Base-by-base conservation (phyloP, 768 basidiomycete genomes). In the Pleurotus ostreatus region DNA sequence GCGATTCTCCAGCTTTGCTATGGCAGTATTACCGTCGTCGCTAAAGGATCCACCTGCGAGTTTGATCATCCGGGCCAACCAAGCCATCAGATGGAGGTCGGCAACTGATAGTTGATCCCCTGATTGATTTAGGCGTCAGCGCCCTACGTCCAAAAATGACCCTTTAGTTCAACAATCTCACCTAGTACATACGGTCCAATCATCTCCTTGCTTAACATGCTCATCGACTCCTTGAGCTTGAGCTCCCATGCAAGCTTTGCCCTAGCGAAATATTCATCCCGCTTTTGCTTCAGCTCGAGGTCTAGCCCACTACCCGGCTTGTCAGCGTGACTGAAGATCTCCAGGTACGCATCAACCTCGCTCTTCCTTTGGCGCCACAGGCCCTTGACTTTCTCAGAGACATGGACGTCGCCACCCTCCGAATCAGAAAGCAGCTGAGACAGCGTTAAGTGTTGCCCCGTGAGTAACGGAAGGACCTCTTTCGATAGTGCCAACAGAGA, bases 31-130 rank as follows among this genome's bases (percentile, higher is more conserved):
- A 2, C 89, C 84, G 60, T 81, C 77, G 40, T 86, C 81, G 4
- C 59, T 68, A 1, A 62, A 66, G 22, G 66, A 67, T 0, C 81
- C 89, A 1, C 86, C 88, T 1, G 79, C 74, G 16, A 91, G 73
- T 49, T 62, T 66, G 18, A 84, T 79, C 3, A 92, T 61, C 23
- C 83, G 78, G 8, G 81, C 71, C 30, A 94, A 65, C 91, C 90
- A 95, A 23, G 82, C 84, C 7, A 82, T 84, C 16, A 93, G 78
- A 64, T 93, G 92, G 55, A 93, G 71, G 66, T 94, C 93, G 12
- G 86, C 89, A 46, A 92, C 71, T 5, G 87, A 91, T 62, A 92
- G 68, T 60, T 94, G 91, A 63, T 94, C 92, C 15, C 92, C 92
- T 89, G 34, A 7, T 22, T 34, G 26, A 46, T 26, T n/a, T 16